phyloP scores from a whole-genome alignment of 139 green algal species.

The Coelastrella sp. region DNA sequence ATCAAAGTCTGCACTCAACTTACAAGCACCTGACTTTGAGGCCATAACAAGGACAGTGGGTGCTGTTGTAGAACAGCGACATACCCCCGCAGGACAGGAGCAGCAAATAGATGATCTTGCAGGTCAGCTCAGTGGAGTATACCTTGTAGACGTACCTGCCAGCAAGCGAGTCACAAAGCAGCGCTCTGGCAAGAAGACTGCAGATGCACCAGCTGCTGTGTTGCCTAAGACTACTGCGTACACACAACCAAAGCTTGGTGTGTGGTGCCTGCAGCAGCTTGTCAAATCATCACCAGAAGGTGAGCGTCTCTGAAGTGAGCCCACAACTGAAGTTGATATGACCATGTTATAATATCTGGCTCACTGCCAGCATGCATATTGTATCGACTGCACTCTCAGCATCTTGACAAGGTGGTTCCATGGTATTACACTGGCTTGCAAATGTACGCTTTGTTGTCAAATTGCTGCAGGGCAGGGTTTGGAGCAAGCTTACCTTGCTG shows the following conservation, averaged over 20 bases:
- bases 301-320: background rate
- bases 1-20: background rate
- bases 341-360: too few species aligned
- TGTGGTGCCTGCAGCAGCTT: slow-evolving; percentile 15
- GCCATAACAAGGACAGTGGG: background rate
- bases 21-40: background rate
- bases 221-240: too few species aligned
- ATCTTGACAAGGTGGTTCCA: too few species aligned
- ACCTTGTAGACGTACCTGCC: too few species aligned
- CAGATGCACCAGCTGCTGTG: background rate
- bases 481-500: too few species aligned
- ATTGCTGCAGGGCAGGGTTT: too few species aligned
- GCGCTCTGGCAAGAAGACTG: background rate
- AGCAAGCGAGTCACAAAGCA: background rate
- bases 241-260: background rate
- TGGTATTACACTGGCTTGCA: too few species aligned
- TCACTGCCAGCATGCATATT: too few species aligned
- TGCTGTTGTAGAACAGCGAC: background rate
- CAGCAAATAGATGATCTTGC: background rate
- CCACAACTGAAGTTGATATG: too few species aligned
- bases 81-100: background rate
- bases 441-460: too few species aligned
- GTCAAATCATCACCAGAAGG: background rate
- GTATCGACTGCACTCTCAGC: too few species aligned
- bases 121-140: background rate